A percentile compares a stretch with the other conserved stretches of the same genome.
These are phyloP conservation scores for Nakazawaea sp. DNA, from an alignment of 805 yeast species.

Conservation along the genomic window DNA sequence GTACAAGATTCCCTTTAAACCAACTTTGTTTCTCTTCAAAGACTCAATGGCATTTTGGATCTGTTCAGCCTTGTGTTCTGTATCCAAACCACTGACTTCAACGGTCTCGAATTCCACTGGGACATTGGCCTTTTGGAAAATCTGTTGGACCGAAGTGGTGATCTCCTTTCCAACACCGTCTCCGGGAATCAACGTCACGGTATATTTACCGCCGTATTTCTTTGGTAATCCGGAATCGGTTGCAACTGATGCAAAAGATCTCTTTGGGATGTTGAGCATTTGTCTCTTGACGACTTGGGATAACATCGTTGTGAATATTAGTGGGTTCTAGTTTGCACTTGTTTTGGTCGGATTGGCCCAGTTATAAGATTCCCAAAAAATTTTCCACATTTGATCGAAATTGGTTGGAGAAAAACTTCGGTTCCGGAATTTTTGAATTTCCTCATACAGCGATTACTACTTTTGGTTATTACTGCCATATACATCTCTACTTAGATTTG, in stretches of 20 bases:
- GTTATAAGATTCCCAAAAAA: too few species aligned
- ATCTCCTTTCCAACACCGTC: conserved; percentile 98
- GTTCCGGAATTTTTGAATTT: too few species aligned
- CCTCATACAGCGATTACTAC: too few species aligned
- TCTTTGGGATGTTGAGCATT: conserved; percentile 6
- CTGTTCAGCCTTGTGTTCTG: conserved; percentile 33
- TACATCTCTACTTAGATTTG: conserved; percentile 5
- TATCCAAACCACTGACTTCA: conserved; percentile 54
- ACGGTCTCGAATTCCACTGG: conserved; percentile 93
- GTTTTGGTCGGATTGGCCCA: too few species aligned
- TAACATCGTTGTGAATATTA: not conserved
- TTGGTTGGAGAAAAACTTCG: too few species aligned
- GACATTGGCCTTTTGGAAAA: conserved; percentile 78
- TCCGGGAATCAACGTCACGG: conserved; percentile 94
- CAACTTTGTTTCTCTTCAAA: conserved; percentile 92
- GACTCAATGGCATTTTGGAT: conserved; percentile 83
- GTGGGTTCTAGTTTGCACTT: too few species aligned
- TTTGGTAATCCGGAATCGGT: conserved; percentile 68
- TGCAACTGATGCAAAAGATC: conserved; percentile 47
- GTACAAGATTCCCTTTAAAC: conserved; percentile 92
- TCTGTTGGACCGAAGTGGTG: conserved; percentile 86
- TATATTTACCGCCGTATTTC: conserved; percentile 90
- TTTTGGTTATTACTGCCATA: too few species aligned
- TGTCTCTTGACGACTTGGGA: conserved; percentile 5
- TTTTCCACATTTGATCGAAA: too few species aligned